These are phyloP conservation scores for Cordia subcordata DNA, from an alignment of 257 asterid genomes.

Conservation along the genomic window DNA sequence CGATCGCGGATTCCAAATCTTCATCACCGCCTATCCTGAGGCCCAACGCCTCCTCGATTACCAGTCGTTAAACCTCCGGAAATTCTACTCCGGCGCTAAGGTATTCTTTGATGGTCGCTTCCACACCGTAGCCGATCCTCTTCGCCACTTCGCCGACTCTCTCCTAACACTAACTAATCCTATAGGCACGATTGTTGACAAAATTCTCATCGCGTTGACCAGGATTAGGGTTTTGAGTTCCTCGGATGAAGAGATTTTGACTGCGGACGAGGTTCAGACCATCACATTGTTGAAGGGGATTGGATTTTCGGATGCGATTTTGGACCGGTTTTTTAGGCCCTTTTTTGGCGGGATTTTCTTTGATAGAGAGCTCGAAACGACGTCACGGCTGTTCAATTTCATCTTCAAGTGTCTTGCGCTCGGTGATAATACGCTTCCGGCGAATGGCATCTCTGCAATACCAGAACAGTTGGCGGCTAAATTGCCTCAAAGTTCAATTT, in stretches of 20 bases:
- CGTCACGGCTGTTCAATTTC: constrained; percentile 80
- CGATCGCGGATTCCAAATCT: constrained; percentile 95
- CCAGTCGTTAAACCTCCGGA: constrained; percentile 49
- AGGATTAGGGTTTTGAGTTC: constrained; percentile 52
- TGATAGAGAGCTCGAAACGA: constrained; percentile 76
- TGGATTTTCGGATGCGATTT: constrained; percentile 68
- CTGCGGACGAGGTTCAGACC: constrained; percentile 53
- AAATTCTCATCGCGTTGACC: constrained; percentile 60
- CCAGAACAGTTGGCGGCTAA: constrained; percentile 72
- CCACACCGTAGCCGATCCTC: constrained; percentile 86
- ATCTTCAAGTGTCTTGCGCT: constrained; percentile 78
- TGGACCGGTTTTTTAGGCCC: constrained; percentile 77
- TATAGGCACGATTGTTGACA: constrained; percentile 62
- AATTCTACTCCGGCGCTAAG: constrained; percentile 77
- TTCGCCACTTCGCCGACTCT: constrained; percentile 67
- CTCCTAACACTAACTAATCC: constrained; percentile 57
- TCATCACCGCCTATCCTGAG: constrained; percentile 92
- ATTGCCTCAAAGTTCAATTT: constrained; percentile 39
- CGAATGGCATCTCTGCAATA: constrained; percentile 75
- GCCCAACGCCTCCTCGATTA: constrained; percentile 65
- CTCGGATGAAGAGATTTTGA: constrained; percentile 54
- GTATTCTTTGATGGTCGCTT: constrained; percentile 64
- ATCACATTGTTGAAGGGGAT: constrained; percentile 43
- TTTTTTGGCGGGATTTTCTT: constrained; percentile 91
- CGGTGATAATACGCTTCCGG: constrained; percentile 85